phyloP scores from a whole-genome alignment of 176 grass and related monocot genomes.

The Hsuehochloa calcarea region DNA sequence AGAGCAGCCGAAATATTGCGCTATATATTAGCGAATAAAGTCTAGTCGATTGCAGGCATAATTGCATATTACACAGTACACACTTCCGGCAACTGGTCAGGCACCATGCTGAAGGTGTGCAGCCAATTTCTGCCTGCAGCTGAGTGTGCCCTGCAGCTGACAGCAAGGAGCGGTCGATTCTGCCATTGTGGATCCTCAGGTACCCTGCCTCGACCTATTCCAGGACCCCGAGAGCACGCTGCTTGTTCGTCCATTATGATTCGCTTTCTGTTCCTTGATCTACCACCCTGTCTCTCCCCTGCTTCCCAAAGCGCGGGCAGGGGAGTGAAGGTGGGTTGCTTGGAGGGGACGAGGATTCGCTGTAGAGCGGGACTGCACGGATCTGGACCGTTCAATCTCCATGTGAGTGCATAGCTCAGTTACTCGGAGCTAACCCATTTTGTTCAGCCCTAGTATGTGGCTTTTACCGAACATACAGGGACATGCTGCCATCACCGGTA shows the following conservation, averaged over 20 bases:
- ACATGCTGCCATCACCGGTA: no score
- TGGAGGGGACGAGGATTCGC: background rate
- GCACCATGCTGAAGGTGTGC: background rate
- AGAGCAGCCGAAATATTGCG: no score
- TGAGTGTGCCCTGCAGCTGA: background rate
- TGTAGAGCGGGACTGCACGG: no score
- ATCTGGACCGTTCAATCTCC: background rate
- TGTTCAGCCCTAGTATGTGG: no score
- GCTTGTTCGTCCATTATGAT: background rate
- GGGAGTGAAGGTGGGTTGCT: background rate
- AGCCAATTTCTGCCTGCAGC: background rate
- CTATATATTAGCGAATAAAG: no score
- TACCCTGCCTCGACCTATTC: background rate
- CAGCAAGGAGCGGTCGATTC: background rate
- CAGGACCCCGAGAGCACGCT: background rate
- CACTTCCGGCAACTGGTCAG: background rate
- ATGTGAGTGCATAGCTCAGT: background rate
- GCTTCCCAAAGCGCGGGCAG: conserved; percentile 13
- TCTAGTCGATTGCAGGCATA: no score
- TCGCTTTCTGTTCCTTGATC: background rate
- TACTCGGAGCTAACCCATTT: no score
- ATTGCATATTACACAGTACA: no score
- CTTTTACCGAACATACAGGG: no score
- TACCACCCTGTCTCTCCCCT: background rate
- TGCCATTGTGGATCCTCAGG: background rate